Conservation (phyloP, 768 basidiomycete species). For the Kwoniella dendrophila region DNA sequence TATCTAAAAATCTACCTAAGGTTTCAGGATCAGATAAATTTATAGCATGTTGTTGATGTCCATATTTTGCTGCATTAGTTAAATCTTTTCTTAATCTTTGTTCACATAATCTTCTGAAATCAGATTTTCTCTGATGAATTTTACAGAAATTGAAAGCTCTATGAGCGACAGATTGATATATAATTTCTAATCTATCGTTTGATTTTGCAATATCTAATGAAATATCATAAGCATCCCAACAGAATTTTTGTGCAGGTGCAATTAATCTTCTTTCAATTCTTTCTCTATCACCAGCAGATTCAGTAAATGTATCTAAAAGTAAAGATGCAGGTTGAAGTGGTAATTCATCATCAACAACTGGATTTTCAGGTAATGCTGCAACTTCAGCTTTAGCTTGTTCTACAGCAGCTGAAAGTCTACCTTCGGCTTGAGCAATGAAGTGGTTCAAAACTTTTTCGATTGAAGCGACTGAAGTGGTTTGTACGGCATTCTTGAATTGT, state of each 20-base stretch:
- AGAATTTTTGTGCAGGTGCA: constrained; percentile 95
- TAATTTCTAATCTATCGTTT: constrained; percentile 84
- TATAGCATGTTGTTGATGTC: constrained; percentile 89
- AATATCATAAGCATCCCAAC: constrained; percentile 98
- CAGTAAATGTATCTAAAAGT: constrained; percentile 80
- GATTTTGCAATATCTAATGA: constrained; percentile 94
- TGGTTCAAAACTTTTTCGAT: constrained; percentile 88
- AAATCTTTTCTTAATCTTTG: constrained; percentile 87
- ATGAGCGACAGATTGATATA: constrained; percentile 96
- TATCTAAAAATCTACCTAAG: constrained; percentile 92
- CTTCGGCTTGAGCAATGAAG: constrained; percentile 64
- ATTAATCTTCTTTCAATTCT: constrained; percentile 91
- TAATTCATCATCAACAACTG: constrained; percentile 90
- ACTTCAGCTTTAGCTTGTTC: constrained; percentile 56
- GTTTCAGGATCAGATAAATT: constrained; percentile 94
- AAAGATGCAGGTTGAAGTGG: constrained; percentile 93
- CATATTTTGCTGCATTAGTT: constrained; percentile 89
- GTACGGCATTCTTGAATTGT: constrained; percentile 97
- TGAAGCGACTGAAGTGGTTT: constrained; percentile 84
- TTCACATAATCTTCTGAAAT: constrained; percentile 95
- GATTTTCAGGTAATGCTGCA: constrained; percentile 46
- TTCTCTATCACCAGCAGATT: constrained; percentile 68
- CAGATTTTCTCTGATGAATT: constrained; percentile 88
- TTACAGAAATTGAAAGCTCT: constrained; percentile 97
- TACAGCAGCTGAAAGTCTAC: constrained; percentile 51